Base-by-base conservation (phyloP, 352 stramenopile species). In the Phytophthora cryptogea region DNA sequence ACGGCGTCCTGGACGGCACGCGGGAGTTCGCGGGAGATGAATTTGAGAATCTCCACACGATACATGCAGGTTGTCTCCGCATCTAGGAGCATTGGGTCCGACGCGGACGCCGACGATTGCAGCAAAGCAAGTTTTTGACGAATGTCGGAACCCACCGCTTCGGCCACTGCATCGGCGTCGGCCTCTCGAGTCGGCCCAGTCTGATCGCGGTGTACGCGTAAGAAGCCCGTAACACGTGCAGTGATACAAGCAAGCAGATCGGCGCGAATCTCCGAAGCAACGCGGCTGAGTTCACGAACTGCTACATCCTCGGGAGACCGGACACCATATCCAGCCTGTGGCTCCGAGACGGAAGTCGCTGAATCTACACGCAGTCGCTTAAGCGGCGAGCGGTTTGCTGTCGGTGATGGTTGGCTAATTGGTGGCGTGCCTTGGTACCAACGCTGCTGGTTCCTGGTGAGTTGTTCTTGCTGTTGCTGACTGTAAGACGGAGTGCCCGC, bases 31-130 rank as follows among this genome's bases (percentile, higher is more conserved):
- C 84, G 83, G 1, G 83, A 90, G 30, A 90, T 86, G 49, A 86
- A 90, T 70, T 92, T 92, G 46, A 92, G 74, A 63, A 92, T 90
- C 78, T 92, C 83, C 40, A 92, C 78, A 45, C 80, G 80, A 59
- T 92, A 92, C 81, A 90, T 92, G 62, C 77, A 80, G 46, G 78
- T 83, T 13, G 80, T 89, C 70, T 92, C 77, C 37, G 72, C 70
- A 49, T 85, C 62, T 49, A 78, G 56, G 37, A 80, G 58, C 58
- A 66, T 71, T 5, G 65, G 56, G 32, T 68, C 56, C 10, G 59
- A 64, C 5, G 55, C 17, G 4, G 59, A 59, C 8, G 70, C 52
- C 3, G 53, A 59, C 4, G 68, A 44, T 27, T 89, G 74, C 9
- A 90, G 67, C 28, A 76, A 66, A 11, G 66, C 68, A 4, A 92